Base-by-base conservation (phyloP, 768 basidiomycete genomes). In the Termitomyces sp. region DNA sequence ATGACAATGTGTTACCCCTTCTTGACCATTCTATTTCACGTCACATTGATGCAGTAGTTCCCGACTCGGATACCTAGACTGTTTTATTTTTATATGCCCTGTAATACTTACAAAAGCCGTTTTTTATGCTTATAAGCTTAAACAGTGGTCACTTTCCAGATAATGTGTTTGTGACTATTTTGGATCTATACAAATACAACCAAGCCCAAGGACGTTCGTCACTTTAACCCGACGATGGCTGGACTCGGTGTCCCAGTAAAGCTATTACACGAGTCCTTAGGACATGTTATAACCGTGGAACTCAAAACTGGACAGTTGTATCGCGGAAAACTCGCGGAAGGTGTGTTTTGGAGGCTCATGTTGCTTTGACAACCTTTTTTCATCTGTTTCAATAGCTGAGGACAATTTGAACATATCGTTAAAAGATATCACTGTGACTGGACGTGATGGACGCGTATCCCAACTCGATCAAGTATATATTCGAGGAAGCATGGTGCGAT, bases 391-490 rank as follows among this genome's bases (percentile, higher is more conserved):
- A n/a, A 57, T 57, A 99, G 97, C 97, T 63, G 97, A 99, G 73
- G 97, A 99, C 70, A 97, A 97, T 65, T 80, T 98, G 45, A 98
- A 98, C 75, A 94, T 99, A 69, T 94, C 95, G 4, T 70, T 98
- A 62, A 92, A 85, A 72, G 94, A 98, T 63, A 97, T 98, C 67
- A 98, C 97, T 32, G 97, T 98, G 33, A 99, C 97, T 14, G 93
- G 91, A 54, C 86, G 97, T 54, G 97, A 99, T 80, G 97, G 97
- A 26, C 92, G 97, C 66, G 94, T 99, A 30, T 97, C 97, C 13
- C 97, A 99, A 71, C 81, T 99, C 52, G 97, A 98, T 77, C 96
- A 98, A 73, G 96, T 98, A 33, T 99, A 99, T 75, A 99, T 99
- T 65, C 82, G 97, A 65, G 97, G 97, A 58, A 95, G 94, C 71